These are phyloP conservation scores for Pseudonitzschia delicatissima DNA, from an alignment of 108 stramenopile species.

Conservation along the genomic window DNA sequence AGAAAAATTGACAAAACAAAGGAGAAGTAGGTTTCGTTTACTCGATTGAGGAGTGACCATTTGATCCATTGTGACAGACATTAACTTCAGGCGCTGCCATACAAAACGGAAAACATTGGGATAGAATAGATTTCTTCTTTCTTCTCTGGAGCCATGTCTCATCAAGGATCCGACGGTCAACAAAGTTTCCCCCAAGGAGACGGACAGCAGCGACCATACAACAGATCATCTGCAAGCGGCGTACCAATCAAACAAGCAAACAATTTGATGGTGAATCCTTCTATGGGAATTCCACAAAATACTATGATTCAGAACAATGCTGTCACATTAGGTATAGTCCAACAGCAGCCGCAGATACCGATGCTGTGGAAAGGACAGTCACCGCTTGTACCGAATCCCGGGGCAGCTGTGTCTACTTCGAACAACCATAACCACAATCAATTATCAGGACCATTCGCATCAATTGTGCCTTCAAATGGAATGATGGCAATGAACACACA, in stretches of 20 bases:
- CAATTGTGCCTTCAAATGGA: background rate
- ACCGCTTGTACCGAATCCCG: background rate
- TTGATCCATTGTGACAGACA: background rate
- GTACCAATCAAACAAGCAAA: background rate
- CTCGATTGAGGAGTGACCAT: background rate
- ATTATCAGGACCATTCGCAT: background rate
- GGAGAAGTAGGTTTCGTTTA: background rate
- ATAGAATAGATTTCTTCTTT: background rate
- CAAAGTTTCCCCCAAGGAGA: background rate
- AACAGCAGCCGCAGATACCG: background rate
- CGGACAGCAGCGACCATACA: background rate
- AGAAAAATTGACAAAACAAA: background rate
- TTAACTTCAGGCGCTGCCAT: background rate
- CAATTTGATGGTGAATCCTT: background rate
- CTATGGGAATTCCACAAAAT: background rate
- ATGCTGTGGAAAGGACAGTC: constrained; percentile 6
- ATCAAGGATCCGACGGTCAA: background rate
- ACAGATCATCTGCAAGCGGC: background rate
- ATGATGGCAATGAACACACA: background rate
- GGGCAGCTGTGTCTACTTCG: background rate
- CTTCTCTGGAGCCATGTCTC: background rate
- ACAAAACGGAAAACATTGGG: background rate
- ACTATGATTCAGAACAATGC: background rate
- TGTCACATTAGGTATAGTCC: background rate
- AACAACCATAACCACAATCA: background rate